Percentiles rank a stretch among this genome's conserved stretches.
These are phyloP conservation scores for Amanita polypyramis DNA, from an alignment of 768 basidiomycete genomes.

Conservation along the genomic window DNA sequence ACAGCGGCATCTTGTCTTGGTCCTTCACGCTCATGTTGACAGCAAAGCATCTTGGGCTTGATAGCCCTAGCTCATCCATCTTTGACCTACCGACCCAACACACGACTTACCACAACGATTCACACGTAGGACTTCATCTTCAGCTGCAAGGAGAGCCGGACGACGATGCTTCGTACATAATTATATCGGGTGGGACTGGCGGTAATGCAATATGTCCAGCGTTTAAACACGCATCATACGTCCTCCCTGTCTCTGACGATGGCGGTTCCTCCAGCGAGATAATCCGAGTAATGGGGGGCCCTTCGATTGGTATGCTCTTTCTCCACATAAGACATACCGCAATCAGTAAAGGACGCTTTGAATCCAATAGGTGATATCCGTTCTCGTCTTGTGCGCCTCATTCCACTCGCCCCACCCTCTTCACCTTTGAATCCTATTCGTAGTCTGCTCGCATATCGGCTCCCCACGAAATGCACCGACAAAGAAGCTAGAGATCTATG, in stretches of 20 bases:
- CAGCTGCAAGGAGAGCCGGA: constrained; percentile 2
- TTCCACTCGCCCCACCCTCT: constrained; percentile 48
- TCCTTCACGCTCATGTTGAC: constrained; percentile 12
- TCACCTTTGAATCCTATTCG: constrained; percentile 69
- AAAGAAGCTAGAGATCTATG: constrained; percentile 80
- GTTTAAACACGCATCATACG: constrained; percentile 69
- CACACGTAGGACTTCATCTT: background rate
- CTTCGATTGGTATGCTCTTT: constrained; percentile 63
- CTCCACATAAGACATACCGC: background rate
- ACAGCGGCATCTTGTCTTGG: too few relatives aligned
- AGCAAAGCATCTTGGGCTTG: constrained; percentile 12
- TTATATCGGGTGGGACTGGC: constrained; percentile 92
- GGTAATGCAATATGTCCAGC: constrained; percentile 87
- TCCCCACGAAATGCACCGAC: constrained; percentile 60
- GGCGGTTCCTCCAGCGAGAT: constrained; percentile 95
- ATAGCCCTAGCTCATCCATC: constrained; percentile 63
- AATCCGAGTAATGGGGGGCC: constrained; percentile 80
- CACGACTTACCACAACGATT: background rate
- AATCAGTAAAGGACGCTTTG: background rate
- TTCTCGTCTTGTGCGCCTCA: constrained; percentile 81
- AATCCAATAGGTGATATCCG: constrained; percentile 64
- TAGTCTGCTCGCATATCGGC: constrained; percentile 66
- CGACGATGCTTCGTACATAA: constrained; percentile 41
- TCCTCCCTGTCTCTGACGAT: constrained; percentile 91
- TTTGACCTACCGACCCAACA: constrained; percentile 59